Evolutionary conservation across 2,329 filamentous ascomycete genomes (phyloP).

Genomic region (Fusarium chlamydosporum): DNA sequence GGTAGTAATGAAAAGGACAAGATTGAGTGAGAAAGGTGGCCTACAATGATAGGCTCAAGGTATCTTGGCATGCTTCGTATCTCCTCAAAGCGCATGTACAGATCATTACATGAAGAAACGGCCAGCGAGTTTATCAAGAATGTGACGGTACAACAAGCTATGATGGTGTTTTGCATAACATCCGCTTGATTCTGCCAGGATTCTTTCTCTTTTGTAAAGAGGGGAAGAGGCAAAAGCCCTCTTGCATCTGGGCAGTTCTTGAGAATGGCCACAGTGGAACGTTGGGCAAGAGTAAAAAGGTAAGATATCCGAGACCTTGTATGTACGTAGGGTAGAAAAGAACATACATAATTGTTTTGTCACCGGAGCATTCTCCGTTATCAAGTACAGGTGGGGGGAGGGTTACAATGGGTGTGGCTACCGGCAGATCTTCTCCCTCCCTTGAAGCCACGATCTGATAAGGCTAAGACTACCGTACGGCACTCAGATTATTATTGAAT

Average conservation of each 20-base stretch:
- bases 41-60: background rate
- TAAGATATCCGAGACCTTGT: slow-evolving; percentile 3
- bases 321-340: background rate
- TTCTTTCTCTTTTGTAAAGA: background rate
- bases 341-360: background rate
- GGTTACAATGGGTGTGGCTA: slow-evolving; percentile 23
- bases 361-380: slow-evolving; percentile 6
- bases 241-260: background rate
- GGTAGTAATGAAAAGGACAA: background rate
- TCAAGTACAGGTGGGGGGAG: slow-evolving; percentile 2
- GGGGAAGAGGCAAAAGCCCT: background rate
- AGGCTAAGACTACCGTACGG: slow-evolving; percentile 20
- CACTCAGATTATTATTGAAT: background rate
- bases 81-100: no score
- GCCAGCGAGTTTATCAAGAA: background rate
- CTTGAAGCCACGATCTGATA: slow-evolving; percentile 28
- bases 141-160: background rate
- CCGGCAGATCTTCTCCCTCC: slow-evolving; percentile 29
- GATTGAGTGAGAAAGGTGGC: background rate
- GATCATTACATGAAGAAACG: no score
- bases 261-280: slow-evolving; percentile 9
- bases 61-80: background rate
- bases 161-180: background rate
- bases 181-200: background rate
- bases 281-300: background rate